Conservation (phyloP, 2,329 filamentous ascomycete genomes). For the Anisogramma anomala region DNA sequence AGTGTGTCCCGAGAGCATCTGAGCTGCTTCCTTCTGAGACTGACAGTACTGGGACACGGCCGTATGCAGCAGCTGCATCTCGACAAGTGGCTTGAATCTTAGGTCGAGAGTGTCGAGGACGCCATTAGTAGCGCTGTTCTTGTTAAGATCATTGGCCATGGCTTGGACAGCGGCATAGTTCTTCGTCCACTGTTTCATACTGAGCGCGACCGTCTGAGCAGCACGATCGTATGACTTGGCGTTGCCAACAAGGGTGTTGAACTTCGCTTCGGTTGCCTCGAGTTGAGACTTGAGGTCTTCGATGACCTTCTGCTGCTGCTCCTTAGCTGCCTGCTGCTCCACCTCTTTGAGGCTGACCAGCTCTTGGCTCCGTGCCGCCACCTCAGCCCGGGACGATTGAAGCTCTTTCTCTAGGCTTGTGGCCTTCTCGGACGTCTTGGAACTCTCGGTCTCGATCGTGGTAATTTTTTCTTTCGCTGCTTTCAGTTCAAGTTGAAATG, state of each 20-base stretch:
- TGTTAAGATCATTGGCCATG: background rate
- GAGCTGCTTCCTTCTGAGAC: background rate
- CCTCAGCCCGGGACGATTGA: background rate
- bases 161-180: background rate
- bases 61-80: constrained; percentile 7
- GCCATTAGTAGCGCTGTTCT: background rate
- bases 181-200: constrained; percentile 7
- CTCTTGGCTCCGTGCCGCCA: background rate
- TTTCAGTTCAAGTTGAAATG: constrained; percentile 21
- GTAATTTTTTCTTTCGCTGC: constrained; percentile 17
- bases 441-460: constrained; percentile 8
- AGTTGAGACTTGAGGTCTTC: constrained; percentile 2
- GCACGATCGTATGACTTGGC: constrained; percentile 4
- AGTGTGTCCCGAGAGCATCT: background rate
- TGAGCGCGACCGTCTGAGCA: constrained; percentile 1
- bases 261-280: background rate
- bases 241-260: constrained; percentile 4
- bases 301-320: background rate
- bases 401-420: constrained; percentile 3
- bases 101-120: background rate
- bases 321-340: background rate
- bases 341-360: background rate
- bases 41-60: constrained; percentile 6
- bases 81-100: constrained; percentile 8
- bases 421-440: constrained; percentile 8